A percentile compares a stretch with the other conserved stretches of the same genome.
phyloP scores from a whole-genome alignment of 176 grass and related monocot species.

The Echinochloa phyllopogon region DNA sequence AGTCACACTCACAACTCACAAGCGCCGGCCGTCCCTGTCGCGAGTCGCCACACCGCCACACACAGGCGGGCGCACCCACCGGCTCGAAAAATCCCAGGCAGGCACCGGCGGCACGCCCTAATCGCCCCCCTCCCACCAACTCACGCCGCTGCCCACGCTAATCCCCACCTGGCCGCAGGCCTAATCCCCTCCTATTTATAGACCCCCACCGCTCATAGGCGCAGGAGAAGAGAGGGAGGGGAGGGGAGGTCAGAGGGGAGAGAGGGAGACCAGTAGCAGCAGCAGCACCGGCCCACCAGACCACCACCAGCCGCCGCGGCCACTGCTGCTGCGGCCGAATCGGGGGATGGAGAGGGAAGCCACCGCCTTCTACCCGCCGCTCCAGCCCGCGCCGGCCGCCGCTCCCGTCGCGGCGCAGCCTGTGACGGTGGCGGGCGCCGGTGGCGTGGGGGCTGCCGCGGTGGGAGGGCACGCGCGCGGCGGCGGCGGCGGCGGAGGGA shows the following conservation, averaged over 20 bases:
- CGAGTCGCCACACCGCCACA: background rate
- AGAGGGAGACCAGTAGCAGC: background rate
- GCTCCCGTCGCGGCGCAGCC: background rate
- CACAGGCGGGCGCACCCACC: constrained; percentile 10
- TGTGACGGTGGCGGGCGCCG: background rate
- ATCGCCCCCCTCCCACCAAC: constrained; percentile 39
- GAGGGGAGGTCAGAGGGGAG: background rate
- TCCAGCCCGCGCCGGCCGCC: background rate
- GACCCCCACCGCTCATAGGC: constrained; percentile 42
- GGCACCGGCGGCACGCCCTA: background rate
- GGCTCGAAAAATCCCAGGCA: constrained; percentile 30
- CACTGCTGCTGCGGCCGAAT: background rate
- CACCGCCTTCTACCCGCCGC: constrained; percentile 36
- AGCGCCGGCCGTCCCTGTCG: constrained; percentile 14
- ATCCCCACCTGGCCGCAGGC: constrained; percentile 31
- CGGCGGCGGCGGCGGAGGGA: background rate
- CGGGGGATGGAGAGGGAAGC: constrained; percentile 49
- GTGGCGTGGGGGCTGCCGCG: background rate
- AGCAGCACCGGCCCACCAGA: background rate
- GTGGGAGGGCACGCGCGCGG: background rate
- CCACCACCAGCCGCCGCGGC: background rate
- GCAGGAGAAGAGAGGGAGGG: background rate
- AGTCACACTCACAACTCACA: background rate
- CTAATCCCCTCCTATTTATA: constrained; percentile 56
- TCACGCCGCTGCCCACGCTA: background rate